Conservation (phyloP, 495 filamentous ascomycete species). For the Jackrogersella minutella region DNA sequence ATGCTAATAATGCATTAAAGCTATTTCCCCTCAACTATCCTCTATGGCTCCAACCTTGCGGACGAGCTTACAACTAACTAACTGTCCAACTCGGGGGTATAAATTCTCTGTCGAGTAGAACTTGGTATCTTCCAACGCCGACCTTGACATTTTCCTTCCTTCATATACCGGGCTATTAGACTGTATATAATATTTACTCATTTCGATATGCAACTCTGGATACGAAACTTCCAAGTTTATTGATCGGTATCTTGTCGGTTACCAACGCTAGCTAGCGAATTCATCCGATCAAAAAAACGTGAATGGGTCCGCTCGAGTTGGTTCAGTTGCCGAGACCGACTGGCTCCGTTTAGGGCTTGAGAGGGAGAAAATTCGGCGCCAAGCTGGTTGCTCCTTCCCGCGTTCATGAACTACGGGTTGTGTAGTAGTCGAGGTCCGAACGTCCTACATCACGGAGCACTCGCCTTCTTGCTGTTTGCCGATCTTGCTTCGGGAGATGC, state of each 20-base stretch:
- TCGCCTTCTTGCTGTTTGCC: constrained; percentile 86
- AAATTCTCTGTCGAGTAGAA: constrained; percentile 9
- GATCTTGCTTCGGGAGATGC: constrained; percentile 81
- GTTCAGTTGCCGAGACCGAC: neutral
- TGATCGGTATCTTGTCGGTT: neutral
- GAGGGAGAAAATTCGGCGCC: constrained; percentile 1
- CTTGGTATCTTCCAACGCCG: constrained; percentile 20
- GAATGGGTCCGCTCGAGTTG: constrained; percentile 9
- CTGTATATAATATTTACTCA: constrained; percentile 1
- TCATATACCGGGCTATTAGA: neutral
- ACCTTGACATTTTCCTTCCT: neutral
- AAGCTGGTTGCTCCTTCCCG: neutral
- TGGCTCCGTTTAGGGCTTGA: neutral
- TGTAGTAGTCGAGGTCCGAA: constrained; percentile 31
- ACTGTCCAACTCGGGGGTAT: constrained; percentile 2
- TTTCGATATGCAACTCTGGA: constrained; percentile 1
- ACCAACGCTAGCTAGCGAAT: neutral
- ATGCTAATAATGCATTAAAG: neutral
- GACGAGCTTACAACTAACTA: neutral
- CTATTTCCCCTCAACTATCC: constrained; percentile 1
- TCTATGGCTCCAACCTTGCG: neutral
- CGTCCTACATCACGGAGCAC: constrained; percentile 78
- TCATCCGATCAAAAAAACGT: neutral
- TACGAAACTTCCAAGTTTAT: neutral
- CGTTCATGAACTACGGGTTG: neutral